Base-by-base conservation (phyloP, 2,329 filamentous ascomycete genomes). In the Thelonectria discophora region DNA sequence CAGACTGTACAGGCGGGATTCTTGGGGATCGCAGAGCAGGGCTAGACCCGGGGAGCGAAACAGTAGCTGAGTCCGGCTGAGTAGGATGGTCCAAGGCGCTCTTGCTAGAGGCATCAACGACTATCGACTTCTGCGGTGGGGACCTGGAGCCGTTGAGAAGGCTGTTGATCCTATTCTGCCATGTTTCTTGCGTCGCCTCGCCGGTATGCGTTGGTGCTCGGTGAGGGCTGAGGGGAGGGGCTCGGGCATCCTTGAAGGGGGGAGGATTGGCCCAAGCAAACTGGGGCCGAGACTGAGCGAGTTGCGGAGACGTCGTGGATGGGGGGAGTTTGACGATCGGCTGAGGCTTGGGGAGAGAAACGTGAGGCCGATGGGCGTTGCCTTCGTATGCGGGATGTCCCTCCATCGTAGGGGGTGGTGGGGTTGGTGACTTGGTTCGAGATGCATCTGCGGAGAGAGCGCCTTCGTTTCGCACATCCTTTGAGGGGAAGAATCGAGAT, bases 121-220 rank as follows among this genome's bases (percentile, higher is more conserved):
- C 84, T 58, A 90, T 81, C 60, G 84, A 82, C 69, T 84, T 88
- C 47, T 83, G 81, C 13, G 81, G 81, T 18, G 84, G 78, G 8
- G 87, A 82, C 73, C 90, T 93, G 40, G 81, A 80, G n/a, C 87
- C 87, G 68, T 88, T 86, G 37, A 97, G 84, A 46, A 97, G 83
- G 47, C 85, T 89, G 75, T 97, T 93, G 75, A 97, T 93, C 70
- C 88, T 88, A 69, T 91, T 89, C 75, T 97, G 93, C 93, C 93
- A 94, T 56, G 84, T 83, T 54, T 73, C 72, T 64, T 79, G 68
- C 61, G 75, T 74, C 8, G 78, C 77, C 51, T 81, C 80, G 15
- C 72, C 72, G 21, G 70, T 68, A 46, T 67, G 65, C 8, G 62
- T 55, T 7, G 73, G 67, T 6, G 57, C 63, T 20, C 66, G 67